Evolutionary conservation across 1,139 yeast species (phyloP), one percentile per base, ranked within the genome.

Genomic region (Pichia sp.): DNA sequence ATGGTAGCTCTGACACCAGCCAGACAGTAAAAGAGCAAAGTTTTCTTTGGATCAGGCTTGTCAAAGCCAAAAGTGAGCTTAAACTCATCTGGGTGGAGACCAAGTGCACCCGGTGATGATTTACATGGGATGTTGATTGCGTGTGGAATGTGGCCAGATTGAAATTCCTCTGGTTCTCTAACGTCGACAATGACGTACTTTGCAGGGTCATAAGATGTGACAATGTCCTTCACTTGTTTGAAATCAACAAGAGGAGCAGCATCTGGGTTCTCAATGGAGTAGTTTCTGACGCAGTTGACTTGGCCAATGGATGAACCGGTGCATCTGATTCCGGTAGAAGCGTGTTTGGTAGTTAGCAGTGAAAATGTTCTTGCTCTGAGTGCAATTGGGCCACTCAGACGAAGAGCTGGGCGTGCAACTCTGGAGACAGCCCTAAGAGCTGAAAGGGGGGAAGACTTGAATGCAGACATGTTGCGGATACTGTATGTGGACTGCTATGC

Each of bases 71-170:
- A 87, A 37, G 74, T 66, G 27, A 82, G 84, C 50, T 74, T 70
- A 53, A 93, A 91, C 47, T 85, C 95, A 37, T 83, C 94, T 7
- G 72, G 69, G 3, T 78, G 63, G 40, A 91, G 70, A 37, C 84
- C 86, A 46, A 91, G 68, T 0, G 97, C 97, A n/a, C 95, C 95
- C 0, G 97, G 97, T 13, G 88, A 74, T 7, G 94, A 77, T 55
- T 86, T 87, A 64, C 79, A 81, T 15, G 98, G 98, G 41, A 91
- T 72, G 56, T 91, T 91, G 45, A 87, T 62, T 12, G 98, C 80
- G 21, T 76, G 72, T 21, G 96, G 96, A 50, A 91, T 82, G 55
- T 69, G 72, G 25, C 86, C 87, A 42, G 67, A 76, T 32, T 64
- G 63, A 55, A 58, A 84, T 62, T 91, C 98, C 34, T 67, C 68